Evolutionary conservation across 164 flowering plant genomes (phyloP).

Genomic region (Piper longum): DNA sequence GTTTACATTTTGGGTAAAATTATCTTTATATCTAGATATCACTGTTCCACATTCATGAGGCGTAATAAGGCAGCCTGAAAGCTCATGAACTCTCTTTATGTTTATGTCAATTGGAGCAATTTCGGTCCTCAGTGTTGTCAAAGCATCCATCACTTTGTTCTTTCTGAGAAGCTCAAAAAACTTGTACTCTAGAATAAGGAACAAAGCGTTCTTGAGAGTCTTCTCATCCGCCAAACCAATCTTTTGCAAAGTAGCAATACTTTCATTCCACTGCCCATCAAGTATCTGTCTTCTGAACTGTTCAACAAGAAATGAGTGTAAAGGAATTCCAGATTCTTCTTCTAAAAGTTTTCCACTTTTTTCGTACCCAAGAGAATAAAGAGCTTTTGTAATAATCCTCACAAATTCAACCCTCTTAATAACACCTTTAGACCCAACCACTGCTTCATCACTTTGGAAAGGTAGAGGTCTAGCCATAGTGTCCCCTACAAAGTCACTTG

Average conservation of each 20-base stretch:
- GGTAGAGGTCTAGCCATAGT: constrained; percentile 62
- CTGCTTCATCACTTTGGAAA: constrained; percentile 46
- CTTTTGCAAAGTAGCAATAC: constrained; percentile 43
- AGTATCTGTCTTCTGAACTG: constrained; percentile 47
- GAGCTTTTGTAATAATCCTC: constrained; percentile 51
- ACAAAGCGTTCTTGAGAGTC: constrained; percentile 44
- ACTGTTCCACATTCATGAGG: constrained; percentile 17
- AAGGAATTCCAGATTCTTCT: constrained; percentile 81
- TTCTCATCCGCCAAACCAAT: constrained; percentile 43
- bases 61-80: constrained; percentile 40
- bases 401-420: constrained; percentile 62
- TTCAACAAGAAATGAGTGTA: constrained; percentile 46
- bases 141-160: constrained; percentile 45
- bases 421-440: constrained; percentile 52
- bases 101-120: constrained; percentile 56
- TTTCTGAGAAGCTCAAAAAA: constrained; percentile 45
- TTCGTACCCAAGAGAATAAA: constrained; percentile 66
- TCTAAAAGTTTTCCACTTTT: constrained; percentile 57
- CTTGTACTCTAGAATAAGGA: constrained; percentile 67
- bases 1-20: constrained; percentile 23
- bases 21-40: constrained; percentile 20
- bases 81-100: constrained; percentile 42
- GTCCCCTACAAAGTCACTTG: constrained; percentile 30
- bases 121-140: constrained; percentile 53
- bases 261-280: constrained; percentile 63